phyloP scores from a whole-genome alignment of 2,329 filamentous ascomycete genomes.

The Colletotrichum higginsianum region DNA sequence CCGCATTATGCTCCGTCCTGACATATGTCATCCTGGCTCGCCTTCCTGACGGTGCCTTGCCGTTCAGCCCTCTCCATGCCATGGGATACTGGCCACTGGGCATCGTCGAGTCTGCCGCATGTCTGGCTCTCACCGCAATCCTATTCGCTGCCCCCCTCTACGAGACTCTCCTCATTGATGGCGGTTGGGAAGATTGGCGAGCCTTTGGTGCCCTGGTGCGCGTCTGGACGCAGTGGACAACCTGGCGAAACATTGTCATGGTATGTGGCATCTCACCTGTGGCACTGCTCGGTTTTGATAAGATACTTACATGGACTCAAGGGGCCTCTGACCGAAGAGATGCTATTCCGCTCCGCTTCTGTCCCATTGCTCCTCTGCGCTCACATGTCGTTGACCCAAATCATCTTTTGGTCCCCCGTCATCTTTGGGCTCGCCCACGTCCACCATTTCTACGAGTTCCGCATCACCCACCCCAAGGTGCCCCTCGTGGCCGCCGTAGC shows the following conservation, averaged over 20 bases:
- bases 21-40: slow-evolving; percentile 75
- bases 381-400: slow-evolving; percentile 67
- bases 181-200: slow-evolving; percentile 77
- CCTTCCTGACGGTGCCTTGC: slow-evolving; percentile 59
- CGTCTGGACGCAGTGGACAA: slow-evolving; percentile 80
- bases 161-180: slow-evolving; percentile 82
- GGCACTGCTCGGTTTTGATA: neutral
- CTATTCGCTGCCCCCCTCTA: slow-evolving; percentile 90
- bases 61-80: slow-evolving; percentile 72
- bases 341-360: slow-evolving; percentile 91
- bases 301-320: slow-evolving; percentile 49
- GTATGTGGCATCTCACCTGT: slow-evolving; percentile 65
- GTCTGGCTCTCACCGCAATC: slow-evolving; percentile 79
- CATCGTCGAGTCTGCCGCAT: slow-evolving; percentile 73
- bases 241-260: slow-evolving; percentile 89
- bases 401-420: slow-evolving; percentile 86
- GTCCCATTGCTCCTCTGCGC: slow-evolving; percentile 87
- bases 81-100: slow-evolving; percentile 88
- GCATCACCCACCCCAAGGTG: slow-evolving; percentile 81
- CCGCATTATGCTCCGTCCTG: slow-evolving; percentile 74
- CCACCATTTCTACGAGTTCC: slow-evolving; percentile 97
- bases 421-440: slow-evolving; percentile 95
- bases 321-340: slow-evolving; percentile 92
- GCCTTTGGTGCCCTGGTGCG: slow-evolving; percentile 68
- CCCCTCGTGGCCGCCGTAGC: slow-evolving; percentile 74